Base-by-base conservation (phyloP, 2,329 filamentous ascomycete species). In the Byssothecium circinans region DNA sequence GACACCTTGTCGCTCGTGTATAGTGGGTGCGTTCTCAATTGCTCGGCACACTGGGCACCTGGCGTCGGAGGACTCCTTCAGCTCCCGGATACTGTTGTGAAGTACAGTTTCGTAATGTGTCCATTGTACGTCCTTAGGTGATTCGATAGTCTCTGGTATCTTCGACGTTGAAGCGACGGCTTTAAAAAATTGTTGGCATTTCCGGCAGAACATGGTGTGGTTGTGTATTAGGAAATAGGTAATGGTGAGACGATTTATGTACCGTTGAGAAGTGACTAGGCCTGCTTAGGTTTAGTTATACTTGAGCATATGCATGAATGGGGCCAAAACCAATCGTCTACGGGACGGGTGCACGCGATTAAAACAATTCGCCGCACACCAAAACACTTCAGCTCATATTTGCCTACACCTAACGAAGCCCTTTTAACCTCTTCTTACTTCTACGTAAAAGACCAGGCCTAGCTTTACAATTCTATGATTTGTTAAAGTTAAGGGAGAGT, bases 41-140 rank as follows among this genome's bases (percentile, higher is more conserved):
- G 56, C 49, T 43, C 60, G 53, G 44, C 58, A 63, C 7, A 58
- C 38, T 1, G 45, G 43, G 36, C 58, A 63, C 6, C 25, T 40
- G 12, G 19, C 34, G n/a, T 53, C 41, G 7, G 60, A 57, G 3
- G 57, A 49, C 11, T 18, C 12, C 43, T 57, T 56, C 29, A 63
- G 43, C 27, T 60, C 54, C 11, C 47, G 39, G 29, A 61, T 39
- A 30, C 29, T 55, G 18, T 33, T 45, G 27, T 59, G 58, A 4
- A 59, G 52, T 2, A 52, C 38, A n/a, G 35, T 45, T 43, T 54
- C 50, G 33, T 54, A 45, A 12, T 41, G 42, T n/a, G 37, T n/a
- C 57, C 57, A 57, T 5, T 11, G 34, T 3, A 56, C 32, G 41
- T 53, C 45, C 10, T 48, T 30, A 14, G 20, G 43, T 4, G 39